Conservation (phyloP, 1,284 basidiomycete species). For the Trichosporon asahii region DNA sequence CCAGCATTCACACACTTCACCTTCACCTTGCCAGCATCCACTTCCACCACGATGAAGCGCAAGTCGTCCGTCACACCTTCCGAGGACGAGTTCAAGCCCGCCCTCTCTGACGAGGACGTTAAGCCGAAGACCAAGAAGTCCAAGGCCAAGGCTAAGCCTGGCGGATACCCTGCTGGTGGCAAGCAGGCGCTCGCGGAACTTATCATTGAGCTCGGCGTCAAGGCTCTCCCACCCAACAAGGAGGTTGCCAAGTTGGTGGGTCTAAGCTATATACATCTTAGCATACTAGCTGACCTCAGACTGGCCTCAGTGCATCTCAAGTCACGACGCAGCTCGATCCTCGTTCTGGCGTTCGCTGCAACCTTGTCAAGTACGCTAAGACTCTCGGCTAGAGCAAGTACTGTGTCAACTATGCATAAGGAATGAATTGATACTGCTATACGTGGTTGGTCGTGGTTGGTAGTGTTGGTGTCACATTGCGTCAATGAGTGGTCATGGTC, state of each 20-base stretch:
- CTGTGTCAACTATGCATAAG: neutral
- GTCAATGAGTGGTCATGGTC: neutral
- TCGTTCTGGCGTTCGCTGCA: neutral
- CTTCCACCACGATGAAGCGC: neutral
- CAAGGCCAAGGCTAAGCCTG: neutral
- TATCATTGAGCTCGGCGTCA: constrained; percentile 1
- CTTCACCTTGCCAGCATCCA: neutral
- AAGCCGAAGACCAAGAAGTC: neutral
- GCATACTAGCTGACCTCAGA: neutral
- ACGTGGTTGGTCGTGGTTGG: too few species aligned
- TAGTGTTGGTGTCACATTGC: neutral
- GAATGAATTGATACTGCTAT: neutral
- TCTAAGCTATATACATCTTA: neutral
- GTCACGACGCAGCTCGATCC: constrained; percentile 1
- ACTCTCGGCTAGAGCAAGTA: neutral
- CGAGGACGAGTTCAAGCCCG: neutral
- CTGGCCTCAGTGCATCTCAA: neutral
- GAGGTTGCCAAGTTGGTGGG: neutral
- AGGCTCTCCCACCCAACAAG: neutral
- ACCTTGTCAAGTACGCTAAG: neutral
- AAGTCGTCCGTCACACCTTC: neutral
- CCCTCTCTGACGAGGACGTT: neutral
- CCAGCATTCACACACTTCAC: neutral
- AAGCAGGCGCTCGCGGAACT: constrained; percentile 5
- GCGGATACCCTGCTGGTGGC: neutral